These are phyloP conservation scores for Aspergillus bridgeri DNA, from an alignment of 495 filamentous ascomycete genomes.

Conservation along the genomic window DNA sequence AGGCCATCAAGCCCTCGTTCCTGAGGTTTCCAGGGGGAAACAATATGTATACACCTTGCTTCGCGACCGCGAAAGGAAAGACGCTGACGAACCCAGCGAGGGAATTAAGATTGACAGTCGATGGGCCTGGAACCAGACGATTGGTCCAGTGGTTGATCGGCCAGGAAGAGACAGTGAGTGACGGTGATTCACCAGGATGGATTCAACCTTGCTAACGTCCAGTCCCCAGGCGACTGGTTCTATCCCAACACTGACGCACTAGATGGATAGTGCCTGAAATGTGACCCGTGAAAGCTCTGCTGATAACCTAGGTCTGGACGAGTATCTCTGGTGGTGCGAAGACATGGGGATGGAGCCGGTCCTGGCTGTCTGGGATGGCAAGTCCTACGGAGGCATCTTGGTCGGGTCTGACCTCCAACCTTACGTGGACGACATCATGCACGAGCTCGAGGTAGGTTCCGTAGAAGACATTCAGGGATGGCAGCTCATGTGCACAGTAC, in stretches of 20 bases:
- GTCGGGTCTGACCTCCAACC: conserved; percentile 32
- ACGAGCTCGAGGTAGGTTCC: conserved; percentile 54
- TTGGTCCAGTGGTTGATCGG: conserved; percentile 60
- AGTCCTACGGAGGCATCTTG: conserved; percentile 51
- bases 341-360: conserved; percentile 58
- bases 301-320: conserved; percentile 32
- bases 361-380: conserved; percentile 58
- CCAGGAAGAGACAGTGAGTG: conserved; percentile 48
- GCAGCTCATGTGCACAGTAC: conserved; percentile 15
- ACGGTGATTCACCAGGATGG: background rate
- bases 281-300: background rate
- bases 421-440: conserved; percentile 54
- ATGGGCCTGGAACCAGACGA: conserved; percentile 69
- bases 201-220: background rate
- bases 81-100: conserved; percentile 16
- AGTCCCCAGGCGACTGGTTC: conserved; percentile 49
- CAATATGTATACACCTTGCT: conserved; percentile 38
- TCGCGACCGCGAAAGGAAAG: background rate
- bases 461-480: too few relatives aligned
- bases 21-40: conserved; percentile 67
- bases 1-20: conserved; percentile 52
- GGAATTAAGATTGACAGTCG: conserved; percentile 34
- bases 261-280: conserved; percentile 25
- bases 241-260: conserved; percentile 62
- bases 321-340: conserved; percentile 65